Conservation (phyloP, 805 yeast genomes). For the Clavispora fructus region DNA sequence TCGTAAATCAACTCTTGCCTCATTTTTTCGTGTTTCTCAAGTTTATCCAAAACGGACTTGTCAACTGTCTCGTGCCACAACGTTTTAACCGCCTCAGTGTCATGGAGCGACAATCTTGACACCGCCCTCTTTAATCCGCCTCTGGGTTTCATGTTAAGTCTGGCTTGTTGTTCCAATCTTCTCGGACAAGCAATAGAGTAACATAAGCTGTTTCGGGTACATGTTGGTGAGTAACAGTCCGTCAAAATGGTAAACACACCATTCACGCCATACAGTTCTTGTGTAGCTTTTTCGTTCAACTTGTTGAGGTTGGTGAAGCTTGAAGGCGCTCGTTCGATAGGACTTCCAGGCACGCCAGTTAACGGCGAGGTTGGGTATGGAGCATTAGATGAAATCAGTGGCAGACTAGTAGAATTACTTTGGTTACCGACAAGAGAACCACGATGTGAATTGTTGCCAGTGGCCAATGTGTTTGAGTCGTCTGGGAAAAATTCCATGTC, state of each 20-base stretch:
- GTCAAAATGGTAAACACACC: slow-evolving; percentile 92
- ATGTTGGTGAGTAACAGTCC: slow-evolving; percentile 95
- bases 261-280: slow-evolving; percentile 47
- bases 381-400: slow-evolving; percentile 15
- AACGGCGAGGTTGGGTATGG: slow-evolving; percentile 15
- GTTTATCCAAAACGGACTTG: slow-evolving; percentile 64
- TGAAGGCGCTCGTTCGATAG: slow-evolving; percentile 9
- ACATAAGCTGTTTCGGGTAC: slow-evolving; percentile 81
- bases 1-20: slow-evolving; percentile 95
- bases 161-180: slow-evolving; percentile 90
- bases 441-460: slow-evolving; percentile 21
- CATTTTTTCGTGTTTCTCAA: slow-evolving; percentile 81
- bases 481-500: slow-evolving; percentile 39
- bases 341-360: slow-evolving; percentile 14
- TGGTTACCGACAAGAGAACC: slow-evolving; percentile 22
- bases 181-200: slow-evolving; percentile 96
- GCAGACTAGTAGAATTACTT: slow-evolving; percentile 12
- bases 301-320: slow-evolving; percentile 14
- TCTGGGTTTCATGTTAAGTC: slow-evolving; percentile 81
- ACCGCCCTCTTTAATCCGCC: slow-evolving; percentile 80
- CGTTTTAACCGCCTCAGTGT: slow-evolving; percentile 61
- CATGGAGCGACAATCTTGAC: slow-evolving; percentile 61
- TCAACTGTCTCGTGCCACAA: slow-evolving; percentile 94
- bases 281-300: slow-evolving; percentile 11
- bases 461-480: slow-evolving; percentile 17